Evolutionary conservation across 495 filamentous ascomycete species (phyloP).

Genomic region (Apiosordaria backusii): DNA sequence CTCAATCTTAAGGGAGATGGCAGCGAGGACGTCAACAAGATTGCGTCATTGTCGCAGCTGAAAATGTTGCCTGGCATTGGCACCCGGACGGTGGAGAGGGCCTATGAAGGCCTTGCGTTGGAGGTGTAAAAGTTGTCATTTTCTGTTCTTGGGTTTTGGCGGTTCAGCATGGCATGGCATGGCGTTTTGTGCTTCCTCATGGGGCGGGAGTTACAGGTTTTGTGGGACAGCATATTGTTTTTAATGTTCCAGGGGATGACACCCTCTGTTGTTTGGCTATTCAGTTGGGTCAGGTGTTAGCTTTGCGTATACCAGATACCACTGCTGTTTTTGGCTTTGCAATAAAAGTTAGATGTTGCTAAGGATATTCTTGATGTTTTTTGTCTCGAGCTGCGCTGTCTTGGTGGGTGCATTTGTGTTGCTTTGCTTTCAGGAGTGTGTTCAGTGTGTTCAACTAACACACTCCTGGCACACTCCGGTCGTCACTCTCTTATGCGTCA

Average conservation of each 20-base stretch:
- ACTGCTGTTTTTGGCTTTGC: not conserved
- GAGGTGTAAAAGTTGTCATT: constrained; percentile 5
- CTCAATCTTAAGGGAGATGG: constrained; percentile 48
- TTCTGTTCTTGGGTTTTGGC: not conserved
- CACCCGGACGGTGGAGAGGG: constrained; percentile 55
- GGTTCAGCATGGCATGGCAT: constrained; percentile 5
- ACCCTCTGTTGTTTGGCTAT: not conserved
- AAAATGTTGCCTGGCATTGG: constrained; percentile 58
- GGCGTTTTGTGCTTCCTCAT: constrained; percentile 1
- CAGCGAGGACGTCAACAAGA: constrained; percentile 32
- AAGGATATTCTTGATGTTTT: too few relatives aligned
- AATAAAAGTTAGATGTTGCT: not conserved
- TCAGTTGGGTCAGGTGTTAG: constrained; percentile 11
- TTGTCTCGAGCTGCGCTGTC: too few relatives aligned
- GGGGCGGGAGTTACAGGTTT: not conserved
- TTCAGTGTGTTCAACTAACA: too few relatives aligned
- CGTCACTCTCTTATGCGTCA: too few relatives aligned
- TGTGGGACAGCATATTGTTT: not conserved
- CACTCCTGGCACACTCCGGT: too few relatives aligned
- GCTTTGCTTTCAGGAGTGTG: too few relatives aligned
- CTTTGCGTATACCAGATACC: not conserved
- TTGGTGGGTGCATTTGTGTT: too few relatives aligned
- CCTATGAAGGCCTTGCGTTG: constrained; percentile 35
- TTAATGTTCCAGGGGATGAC: not conserved
- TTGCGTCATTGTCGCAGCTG: constrained; percentile 52